Evolutionary conservation across 1,139 yeast genomes (phyloP), one percentile per base, ranked within the genome.

Genomic region (Suzukiozyma palmioleophila): DNA sequence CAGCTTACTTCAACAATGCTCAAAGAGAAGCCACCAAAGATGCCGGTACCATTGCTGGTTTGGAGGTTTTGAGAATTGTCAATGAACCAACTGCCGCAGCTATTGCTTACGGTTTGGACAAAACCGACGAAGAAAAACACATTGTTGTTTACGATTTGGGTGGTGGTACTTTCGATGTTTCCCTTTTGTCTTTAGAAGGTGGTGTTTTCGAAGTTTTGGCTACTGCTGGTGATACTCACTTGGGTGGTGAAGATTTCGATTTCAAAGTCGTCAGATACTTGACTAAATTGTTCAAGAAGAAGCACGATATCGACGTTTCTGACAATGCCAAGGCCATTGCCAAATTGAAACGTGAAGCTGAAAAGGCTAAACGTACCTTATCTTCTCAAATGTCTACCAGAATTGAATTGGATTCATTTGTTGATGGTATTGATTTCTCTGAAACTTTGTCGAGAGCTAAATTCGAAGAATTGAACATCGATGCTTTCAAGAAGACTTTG

Each of bases 31-130:
- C 97, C 47, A 90, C 97, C 49, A 89, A 90, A 75, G 97, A 89
- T 66, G 97, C 97, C 40, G 97, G 97, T 73, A 77, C 87, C 46
- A 90, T 90, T 75, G 95, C 97, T 36, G 97, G 97, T 54, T 79
- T 90, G 60, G 88, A 86, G 57, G 95, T 90, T 44, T 77, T 89
- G 60, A 84, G 97, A 74, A 89, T 90, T 60, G 95, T 90, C 53
- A 90, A 90, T 66, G 97, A 90, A 75, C 97, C 97, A 49, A 90
- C 97, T 42, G 97, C 97, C 38, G 97, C 97, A 47, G 97, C 97
- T 43, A 88, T 90, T 65, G 97, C 97, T 46, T 90, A 90, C 69
- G 97, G 97, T 53, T 78, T 90, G 57, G 97, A 90, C 70, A 84
- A 86, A 67, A 75, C 84, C 49, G 67, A 66, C 42, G 66, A 64